Percentiles rank a stretch among this genome's conserved stretches.
Conservation (phyloP, 352 stramenopile species). For the Peronospora tabacina region DNA sequence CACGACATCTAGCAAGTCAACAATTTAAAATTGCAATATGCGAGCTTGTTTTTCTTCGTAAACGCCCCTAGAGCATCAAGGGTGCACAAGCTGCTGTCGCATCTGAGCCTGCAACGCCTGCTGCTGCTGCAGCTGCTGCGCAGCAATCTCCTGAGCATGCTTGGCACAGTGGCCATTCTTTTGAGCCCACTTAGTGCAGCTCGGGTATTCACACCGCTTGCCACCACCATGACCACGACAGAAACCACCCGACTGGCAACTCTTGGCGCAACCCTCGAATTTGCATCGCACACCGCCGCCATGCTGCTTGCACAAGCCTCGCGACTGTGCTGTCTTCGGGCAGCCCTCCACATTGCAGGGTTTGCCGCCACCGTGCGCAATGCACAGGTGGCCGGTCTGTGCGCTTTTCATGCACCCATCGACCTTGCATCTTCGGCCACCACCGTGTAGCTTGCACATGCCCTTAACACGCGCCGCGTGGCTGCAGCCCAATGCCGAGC, state of each 20-base stretch:
- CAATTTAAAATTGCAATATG: slow-evolving; percentile 2
- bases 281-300: slow-evolving; percentile 80
- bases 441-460: slow-evolving; percentile 83
- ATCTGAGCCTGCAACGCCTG: slow-evolving; percentile 36
- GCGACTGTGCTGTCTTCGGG: slow-evolving; percentile 78
- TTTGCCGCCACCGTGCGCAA: slow-evolving; percentile 77
- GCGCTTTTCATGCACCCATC: slow-evolving; percentile 85
- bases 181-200: slow-evolving; percentile 84
- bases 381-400: slow-evolving; percentile 79
- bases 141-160: slow-evolving; percentile 75
- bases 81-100: slow-evolving; percentile 32
- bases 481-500: slow-evolving; percentile 70
- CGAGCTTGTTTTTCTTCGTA: slow-evolving; percentile 11
- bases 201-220: slow-evolving; percentile 77
- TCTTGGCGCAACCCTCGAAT: slow-evolving; percentile 84
- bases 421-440: slow-evolving; percentile 74
- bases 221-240: slow-evolving; percentile 76
- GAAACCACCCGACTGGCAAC: slow-evolving; percentile 77
- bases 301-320: slow-evolving; percentile 80
- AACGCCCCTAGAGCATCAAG: slow-evolving; percentile 12
- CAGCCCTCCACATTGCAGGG: slow-evolving; percentile 80
- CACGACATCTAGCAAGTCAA: slow-evolving; percentile 11
- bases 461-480: slow-evolving; percentile 71
- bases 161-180: slow-evolving; percentile 85
- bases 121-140: slow-evolving; percentile 42